Evolutionary conservation across 352 stramenopile species (phyloP).

Genomic region (Pythium folliculosum): DNA sequence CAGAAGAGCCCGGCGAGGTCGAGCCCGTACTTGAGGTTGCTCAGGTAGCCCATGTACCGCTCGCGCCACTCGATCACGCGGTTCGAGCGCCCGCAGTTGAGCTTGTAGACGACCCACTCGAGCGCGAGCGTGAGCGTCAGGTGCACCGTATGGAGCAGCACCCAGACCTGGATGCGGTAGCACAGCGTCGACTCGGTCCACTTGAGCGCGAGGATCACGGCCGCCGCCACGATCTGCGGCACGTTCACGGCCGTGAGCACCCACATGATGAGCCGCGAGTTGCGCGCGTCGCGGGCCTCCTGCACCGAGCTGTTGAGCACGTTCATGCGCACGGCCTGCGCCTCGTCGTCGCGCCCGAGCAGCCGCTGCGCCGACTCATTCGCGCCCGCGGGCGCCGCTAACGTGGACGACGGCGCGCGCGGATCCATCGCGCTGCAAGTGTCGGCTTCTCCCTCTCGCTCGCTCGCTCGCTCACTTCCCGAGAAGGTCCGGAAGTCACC

Average conservation of each 20-base stretch:
- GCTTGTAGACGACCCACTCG: slow-evolving; percentile 79
- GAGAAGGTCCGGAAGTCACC: neutral
- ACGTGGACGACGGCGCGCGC: neutral
- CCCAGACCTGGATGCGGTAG: slow-evolving; percentile 85
- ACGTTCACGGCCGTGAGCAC: slow-evolving; percentile 76
- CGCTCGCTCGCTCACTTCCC: neutral
- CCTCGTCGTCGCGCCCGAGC: slow-evolving; percentile 54
- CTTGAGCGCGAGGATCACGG: slow-evolving; percentile 61
- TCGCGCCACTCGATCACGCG: slow-evolving; percentile 61
- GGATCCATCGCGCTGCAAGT: slow-evolving; percentile 3
- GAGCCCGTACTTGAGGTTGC: slow-evolving; percentile 81
- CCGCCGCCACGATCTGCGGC: slow-evolving; percentile 66
- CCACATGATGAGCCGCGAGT: slow-evolving; percentile 80
- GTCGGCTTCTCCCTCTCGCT: slow-evolving; percentile 6
- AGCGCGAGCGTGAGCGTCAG: slow-evolving; percentile 65
- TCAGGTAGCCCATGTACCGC: slow-evolving; percentile 66
- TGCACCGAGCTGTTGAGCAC: slow-evolving; percentile 85
- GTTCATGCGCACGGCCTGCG: slow-evolving; percentile 79
- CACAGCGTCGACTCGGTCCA: slow-evolving; percentile 73
- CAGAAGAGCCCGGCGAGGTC: slow-evolving; percentile 81
- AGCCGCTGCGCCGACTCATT: slow-evolving; percentile 37
- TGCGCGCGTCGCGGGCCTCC: slow-evolving; percentile 76
- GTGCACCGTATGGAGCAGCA: slow-evolving; percentile 75
- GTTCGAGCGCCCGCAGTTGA: slow-evolving; percentile 60
- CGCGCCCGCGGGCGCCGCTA: neutral